phyloP scores from a whole-genome alignment of 352 stramenopile species.

The Pythium rishiriense region DNA sequence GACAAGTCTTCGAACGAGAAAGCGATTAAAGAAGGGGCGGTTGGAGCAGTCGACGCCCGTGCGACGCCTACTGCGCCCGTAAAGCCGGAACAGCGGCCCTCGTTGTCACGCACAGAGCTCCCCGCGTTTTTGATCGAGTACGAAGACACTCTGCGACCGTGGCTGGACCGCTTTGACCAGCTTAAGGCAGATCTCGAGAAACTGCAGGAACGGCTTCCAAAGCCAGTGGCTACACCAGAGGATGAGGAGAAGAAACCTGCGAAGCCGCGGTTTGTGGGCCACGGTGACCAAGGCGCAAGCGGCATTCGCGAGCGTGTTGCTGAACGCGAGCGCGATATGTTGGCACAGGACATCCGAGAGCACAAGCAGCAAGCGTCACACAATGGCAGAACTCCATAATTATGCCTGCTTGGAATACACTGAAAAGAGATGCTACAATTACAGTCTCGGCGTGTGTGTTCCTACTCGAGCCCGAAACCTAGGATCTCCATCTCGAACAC shows the following conservation, averaged over 20 bases:
- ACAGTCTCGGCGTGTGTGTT: background rate
- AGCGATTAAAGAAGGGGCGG: background rate
- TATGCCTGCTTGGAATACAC: background rate
- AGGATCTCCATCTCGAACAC: conserved; percentile 88
- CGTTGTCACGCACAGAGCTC: background rate
- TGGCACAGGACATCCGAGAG: conserved; percentile 46
- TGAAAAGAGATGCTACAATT: background rate
- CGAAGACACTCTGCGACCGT: conserved; percentile 17
- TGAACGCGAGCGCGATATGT: conserved; percentile 48
- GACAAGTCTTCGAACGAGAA: background rate
- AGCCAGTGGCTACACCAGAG: background rate
- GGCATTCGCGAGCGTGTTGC: conserved; percentile 49
- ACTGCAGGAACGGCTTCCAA: background rate
- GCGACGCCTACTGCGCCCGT: background rate
- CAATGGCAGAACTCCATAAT: conserved; percentile 9
- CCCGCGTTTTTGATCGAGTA: conserved; percentile 15
- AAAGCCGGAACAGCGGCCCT: background rate
- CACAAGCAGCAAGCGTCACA: conserved; percentile 38
- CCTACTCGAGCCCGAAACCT: conserved; percentile 73
- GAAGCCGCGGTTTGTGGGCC: background rate
- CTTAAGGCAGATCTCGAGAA: background rate
- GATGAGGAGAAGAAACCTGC: background rate
- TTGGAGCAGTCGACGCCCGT: background rate
- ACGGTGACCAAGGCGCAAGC: conserved; percentile 25
- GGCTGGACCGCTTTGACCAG: conserved; percentile 14